Conservation (phyloP, 495 filamentous ascomycete genomes). For the Xylaria intraflava region DNA sequence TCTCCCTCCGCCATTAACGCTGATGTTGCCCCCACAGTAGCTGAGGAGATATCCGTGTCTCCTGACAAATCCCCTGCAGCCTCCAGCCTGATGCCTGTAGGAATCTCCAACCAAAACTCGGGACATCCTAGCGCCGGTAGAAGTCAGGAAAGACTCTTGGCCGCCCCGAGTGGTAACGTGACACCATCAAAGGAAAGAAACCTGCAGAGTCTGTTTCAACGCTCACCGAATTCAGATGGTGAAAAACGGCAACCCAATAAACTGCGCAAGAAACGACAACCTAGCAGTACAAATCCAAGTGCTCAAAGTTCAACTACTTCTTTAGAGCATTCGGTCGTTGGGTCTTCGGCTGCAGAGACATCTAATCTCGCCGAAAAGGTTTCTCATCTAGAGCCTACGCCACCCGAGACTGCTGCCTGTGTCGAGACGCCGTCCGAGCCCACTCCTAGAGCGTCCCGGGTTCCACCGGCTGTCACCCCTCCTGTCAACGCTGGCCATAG, state of each 20-base stretch:
- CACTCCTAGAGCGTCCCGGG: slow-evolving; percentile 28
- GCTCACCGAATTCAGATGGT: slow-evolving; percentile 58
- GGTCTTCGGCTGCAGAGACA: slow-evolving; percentile 31
- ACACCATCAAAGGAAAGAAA: slow-evolving; percentile 68
- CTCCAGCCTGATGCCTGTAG: slow-evolving; percentile 15
- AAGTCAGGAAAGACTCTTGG: slow-evolving; percentile 44
- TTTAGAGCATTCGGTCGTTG: slow-evolving; percentile 43
- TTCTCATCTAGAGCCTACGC: slow-evolving; percentile 19
- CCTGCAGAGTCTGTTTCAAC: slow-evolving; percentile 59
- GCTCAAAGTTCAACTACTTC: slow-evolving; percentile 82
- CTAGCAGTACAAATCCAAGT: slow-evolving; percentile 66
- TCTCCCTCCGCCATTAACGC: slow-evolving; percentile 28
- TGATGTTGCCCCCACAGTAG: slow-evolving; percentile 22
- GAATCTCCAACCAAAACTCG: not conserved
- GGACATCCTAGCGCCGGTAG: slow-evolving; percentile 26
- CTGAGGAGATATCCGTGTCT: slow-evolving; percentile 13
- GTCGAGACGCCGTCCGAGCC: slow-evolving; percentile 28
- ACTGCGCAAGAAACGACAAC: slow-evolving; percentile 72
- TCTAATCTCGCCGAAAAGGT: slow-evolving; percentile 34
- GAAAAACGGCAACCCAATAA: slow-evolving; percentile 72
- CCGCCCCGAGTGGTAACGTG: slow-evolving; percentile 35
- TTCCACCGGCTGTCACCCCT: slow-evolving; percentile 25
- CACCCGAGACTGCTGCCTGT: slow-evolving; percentile 18
- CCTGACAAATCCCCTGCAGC: slow-evolving; percentile 20
- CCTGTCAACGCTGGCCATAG: slow-evolving; percentile 34